phyloP scores from a whole-genome alignment of 176 grass and related monocot genomes.

The Bolboschoenus planiculmis region DNA sequence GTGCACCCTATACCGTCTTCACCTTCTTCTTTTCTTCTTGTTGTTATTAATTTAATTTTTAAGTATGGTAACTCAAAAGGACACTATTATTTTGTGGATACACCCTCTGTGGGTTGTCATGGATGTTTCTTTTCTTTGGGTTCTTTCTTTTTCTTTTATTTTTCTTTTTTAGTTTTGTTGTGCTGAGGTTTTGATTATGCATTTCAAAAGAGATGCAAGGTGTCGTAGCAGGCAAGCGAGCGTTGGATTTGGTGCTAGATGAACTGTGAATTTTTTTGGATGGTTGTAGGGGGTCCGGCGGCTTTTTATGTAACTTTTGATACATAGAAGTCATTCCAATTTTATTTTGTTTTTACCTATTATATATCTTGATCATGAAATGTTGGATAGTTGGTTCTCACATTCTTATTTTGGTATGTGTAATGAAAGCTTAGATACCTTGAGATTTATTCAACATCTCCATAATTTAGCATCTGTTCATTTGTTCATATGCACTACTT shows the following conservation, averaged over 20 bases:
- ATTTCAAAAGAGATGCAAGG: slow-evolving; percentile 14
- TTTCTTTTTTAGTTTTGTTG: neutral
- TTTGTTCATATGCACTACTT: too few relatives aligned
- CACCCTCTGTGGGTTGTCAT: slow-evolving; percentile 8
- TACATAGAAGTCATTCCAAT: slow-evolving; percentile 22
- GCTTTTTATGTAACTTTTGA: slow-evolving; percentile 17
- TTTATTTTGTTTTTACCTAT: slow-evolving; percentile 19
- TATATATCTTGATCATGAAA: neutral
- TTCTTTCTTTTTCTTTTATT: neutral
- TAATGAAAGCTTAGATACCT: neutral
- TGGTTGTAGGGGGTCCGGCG: neutral
- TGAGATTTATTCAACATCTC: neutral
- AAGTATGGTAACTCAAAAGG: slow-evolving; percentile 21
- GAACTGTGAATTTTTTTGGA: neutral
- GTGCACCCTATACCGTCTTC: neutral
- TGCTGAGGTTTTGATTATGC: slow-evolving; percentile 14
- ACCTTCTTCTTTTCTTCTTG: slow-evolving; percentile 26
- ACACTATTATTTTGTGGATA: slow-evolving; percentile 36
- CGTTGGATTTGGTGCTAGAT: slow-evolving; percentile 3
- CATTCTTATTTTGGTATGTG: neutral
- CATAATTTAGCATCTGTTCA: neutral
- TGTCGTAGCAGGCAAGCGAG: neutral
- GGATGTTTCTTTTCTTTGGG: slow-evolving; percentile 28
- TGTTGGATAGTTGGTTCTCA: slow-evolving; percentile 6
- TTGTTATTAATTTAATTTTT: slow-evolving; percentile 38